A percentile compares a stretch with the other conserved stretches of the same genome.
Conservation (phyloP, 495 filamentous ascomycete species). For the Penicillium roqueforti region DNA sequence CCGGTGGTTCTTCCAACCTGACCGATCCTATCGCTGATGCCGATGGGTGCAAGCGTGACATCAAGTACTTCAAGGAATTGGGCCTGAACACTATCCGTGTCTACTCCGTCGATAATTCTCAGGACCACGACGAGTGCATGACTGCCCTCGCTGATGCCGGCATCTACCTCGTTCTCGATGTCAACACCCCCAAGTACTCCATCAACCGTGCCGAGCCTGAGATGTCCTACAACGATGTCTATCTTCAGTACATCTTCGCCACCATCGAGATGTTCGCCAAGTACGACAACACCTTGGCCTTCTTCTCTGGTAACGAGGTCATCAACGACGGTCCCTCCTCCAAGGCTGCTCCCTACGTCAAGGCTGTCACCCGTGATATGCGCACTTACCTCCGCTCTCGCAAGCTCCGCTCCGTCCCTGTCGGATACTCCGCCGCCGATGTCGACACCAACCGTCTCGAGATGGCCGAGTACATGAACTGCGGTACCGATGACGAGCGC, state of each 20-base stretch:
- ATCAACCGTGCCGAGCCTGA: constrained; percentile 74
- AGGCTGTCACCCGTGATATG: constrained; percentile 90
- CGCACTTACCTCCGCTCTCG: constrained; percentile 74
- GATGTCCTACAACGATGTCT: constrained; percentile 83
- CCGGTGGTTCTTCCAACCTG: constrained; percentile 77
- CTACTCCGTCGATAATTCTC: constrained; percentile 88
- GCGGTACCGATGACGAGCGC: constrained; percentile 77
- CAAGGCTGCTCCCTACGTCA: constrained; percentile 76
- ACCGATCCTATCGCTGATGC: constrained; percentile 75
- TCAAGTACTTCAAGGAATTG: constrained; percentile 75
- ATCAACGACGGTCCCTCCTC: constrained; percentile 82
- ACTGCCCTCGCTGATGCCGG: constrained; percentile 70
- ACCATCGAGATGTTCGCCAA: constrained; percentile 84
- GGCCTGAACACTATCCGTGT: constrained; percentile 90
- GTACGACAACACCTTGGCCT: constrained; percentile 86
- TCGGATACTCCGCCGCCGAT: constrained; percentile 87
- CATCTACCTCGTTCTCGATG: constrained; percentile 88
- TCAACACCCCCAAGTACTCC: constrained; percentile 74
- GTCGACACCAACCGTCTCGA: constrained; percentile 81
- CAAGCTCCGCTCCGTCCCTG: constrained; percentile 75
- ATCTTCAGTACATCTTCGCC: constrained; percentile 89
- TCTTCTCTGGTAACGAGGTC: constrained; percentile 97
- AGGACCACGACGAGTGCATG: constrained; percentile 84
- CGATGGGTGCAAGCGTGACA: constrained; percentile 72
- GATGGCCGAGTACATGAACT: constrained; percentile 93